These are phyloP conservation scores for Trametes coccinea DNA, from an alignment of 768 basidiomycete species.

Conservation along the genomic window DNA sequence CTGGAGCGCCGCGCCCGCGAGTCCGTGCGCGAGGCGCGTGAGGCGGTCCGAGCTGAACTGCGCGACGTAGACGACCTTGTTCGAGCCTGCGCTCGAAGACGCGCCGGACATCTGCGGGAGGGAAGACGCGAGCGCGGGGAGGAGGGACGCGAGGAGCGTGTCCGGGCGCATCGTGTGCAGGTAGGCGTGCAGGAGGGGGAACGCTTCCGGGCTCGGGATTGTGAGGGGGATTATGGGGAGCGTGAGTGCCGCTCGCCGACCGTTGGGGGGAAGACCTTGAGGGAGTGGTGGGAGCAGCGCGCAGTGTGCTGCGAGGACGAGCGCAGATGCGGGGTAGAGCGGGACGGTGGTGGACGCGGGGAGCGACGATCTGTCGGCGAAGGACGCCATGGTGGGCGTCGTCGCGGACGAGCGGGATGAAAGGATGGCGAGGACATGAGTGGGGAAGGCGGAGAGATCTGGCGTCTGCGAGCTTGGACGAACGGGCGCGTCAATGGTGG, in stretches of 20 bases:
- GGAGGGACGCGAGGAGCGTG: constrained; percentile 51
- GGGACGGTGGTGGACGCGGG: constrained; percentile 33
- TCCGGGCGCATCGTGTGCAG: constrained; percentile 63
- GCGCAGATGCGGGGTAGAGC: constrained; percentile 68
- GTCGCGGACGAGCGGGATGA: constrained; percentile 35
- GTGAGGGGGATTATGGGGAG: constrained; percentile 63
- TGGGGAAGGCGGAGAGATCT: constrained; percentile 5
- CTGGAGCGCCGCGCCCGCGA: constrained; percentile 26
- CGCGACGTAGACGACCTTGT: constrained; percentile 25
- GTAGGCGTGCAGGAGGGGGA: constrained; percentile 59
- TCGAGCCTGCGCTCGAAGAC: constrained; percentile 9
- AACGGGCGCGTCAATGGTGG: constrained; percentile 29
- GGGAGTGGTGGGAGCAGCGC: constrained; percentile 61
- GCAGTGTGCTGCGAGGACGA: constrained; percentile 71
- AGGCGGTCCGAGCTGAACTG: constrained; percentile 30
- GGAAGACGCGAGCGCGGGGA: constrained; percentile 33
- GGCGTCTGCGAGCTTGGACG: constrained; percentile 27
- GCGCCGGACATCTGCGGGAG: constrained; percentile 23
- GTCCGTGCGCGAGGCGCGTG: constrained; percentile 29
- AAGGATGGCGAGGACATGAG: constrained; percentile 18
- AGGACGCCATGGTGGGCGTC: constrained; percentile 32
- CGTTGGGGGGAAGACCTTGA: constrained; percentile 30
- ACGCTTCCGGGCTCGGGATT: constrained; percentile 63
- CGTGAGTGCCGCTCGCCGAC: constrained; percentile 34
- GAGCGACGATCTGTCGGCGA: constrained; percentile 24